phyloP scores from a whole-genome alignment of 768 basidiomycete species.

The Leucosporidium creatinivorum region DNA sequence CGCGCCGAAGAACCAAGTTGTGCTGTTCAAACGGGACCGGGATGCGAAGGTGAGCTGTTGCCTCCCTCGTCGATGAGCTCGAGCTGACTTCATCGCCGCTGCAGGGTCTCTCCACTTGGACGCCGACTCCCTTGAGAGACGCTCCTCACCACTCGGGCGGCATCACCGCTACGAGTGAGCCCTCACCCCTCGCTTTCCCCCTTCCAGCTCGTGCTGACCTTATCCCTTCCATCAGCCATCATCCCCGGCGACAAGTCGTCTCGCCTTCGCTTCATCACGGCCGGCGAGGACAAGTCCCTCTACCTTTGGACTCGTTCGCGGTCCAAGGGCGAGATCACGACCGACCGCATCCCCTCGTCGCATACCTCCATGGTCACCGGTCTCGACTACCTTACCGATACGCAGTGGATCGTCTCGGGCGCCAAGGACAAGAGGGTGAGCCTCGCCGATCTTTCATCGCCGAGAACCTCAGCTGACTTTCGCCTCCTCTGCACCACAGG shows the following conservation, averaged over 20 bases:
- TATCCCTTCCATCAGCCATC: not conserved
- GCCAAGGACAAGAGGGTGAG: not conserved
- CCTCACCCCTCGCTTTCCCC: constrained; percentile 11
- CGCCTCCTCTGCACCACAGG: no score
- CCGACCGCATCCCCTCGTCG: constrained; percentile 2
- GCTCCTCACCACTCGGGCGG: no score
- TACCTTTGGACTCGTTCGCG: constrained; percentile 23
- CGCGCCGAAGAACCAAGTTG: constrained; percentile 20
- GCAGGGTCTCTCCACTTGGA: not conserved
- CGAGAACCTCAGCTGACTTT: no score
- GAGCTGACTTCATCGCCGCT: not conserved
- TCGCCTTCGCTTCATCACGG: constrained; percentile 19
- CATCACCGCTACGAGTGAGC: no score
- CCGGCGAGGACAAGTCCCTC: constrained; percentile 28
- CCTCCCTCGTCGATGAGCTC: not conserved
- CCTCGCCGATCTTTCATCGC: no score
- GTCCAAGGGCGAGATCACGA: constrained; percentile 9
- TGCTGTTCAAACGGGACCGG: constrained; percentile 13
- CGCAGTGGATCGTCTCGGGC: constrained; percentile 8
- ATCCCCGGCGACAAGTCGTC: not conserved
- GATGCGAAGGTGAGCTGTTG: not conserved
- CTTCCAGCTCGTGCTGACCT: not conserved
- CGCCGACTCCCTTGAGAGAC: no score
- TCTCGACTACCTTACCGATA: not conserved
- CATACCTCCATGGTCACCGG: constrained; percentile 21